Evolutionary conservation across 2,329 filamentous ascomycete genomes (phyloP), one percentile per base, ranked within the genome.

Genomic region (Cylindrodendrum hubeiense): DNA sequence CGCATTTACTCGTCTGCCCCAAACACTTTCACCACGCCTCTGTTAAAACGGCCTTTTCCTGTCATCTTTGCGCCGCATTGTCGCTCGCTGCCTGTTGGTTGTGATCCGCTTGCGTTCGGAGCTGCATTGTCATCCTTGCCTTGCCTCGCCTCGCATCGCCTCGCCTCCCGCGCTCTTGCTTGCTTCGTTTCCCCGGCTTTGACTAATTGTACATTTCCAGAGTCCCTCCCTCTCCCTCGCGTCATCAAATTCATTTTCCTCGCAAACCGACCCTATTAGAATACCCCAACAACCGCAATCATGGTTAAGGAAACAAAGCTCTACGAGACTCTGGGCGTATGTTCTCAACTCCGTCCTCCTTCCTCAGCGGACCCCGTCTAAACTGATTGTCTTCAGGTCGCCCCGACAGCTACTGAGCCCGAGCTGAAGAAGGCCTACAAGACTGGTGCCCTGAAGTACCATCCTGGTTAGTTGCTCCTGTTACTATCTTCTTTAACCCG

Each of bases 391-490:
- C 54, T 41, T 44, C 71, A 97, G 93, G 93, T 97, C 73, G 71
- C 92, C 74, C 91, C 93, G 70, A 90, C 88, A 75, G 93, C 93
- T 71, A 91, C 91, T 64, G 95, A 98, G 75, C 85, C 91, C 73
- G 92, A 98, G 82, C 85, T 99, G 71, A 98, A 96, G 86, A 94
- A 95, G 77, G 94, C 91, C 74, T 97, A 96, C 87, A 94, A 93
- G 81, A 90, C 91, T 72, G 89, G 90, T 73, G 93, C 93, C 34
- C 83, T 96, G 67, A 96, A 95, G 83, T 92, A 91, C 80, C 93
- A 97, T 77, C 93, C 93, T 78, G 92, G 91, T 93, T 87, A 71
- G 89, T 79, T 26, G 8, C 33, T n/a, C 57, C 21, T 39, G 37
- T 59, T n/a, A 41, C 4, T 19, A 19, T 8, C 44, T 44, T 12